Evolutionary conservation across 2,329 filamentous ascomycete species (phyloP).

Genomic region (Cladosporium sp.): DNA sequence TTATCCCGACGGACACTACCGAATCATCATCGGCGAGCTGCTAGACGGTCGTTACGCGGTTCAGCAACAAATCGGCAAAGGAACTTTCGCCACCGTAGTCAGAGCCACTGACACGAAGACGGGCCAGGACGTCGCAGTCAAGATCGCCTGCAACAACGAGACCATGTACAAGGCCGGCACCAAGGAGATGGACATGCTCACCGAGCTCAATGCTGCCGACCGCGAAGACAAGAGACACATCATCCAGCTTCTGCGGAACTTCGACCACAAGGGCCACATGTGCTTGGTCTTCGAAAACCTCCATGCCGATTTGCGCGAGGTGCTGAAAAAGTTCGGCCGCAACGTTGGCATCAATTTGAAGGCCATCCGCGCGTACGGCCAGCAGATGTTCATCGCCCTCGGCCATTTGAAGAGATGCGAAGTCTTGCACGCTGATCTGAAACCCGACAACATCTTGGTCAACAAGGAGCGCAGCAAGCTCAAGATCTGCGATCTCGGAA

Average conservation of each 20-base stretch:
- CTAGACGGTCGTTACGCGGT: constrained; percentile 88
- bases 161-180: constrained; percentile 75
- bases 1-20: constrained; percentile 94
- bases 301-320: constrained; percentile 86
- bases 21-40: constrained; percentile 86
- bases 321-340: constrained; percentile 92
- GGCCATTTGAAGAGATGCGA: constrained; percentile 87
- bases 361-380: constrained; percentile 84
- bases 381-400: constrained; percentile 90
- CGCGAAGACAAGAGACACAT: constrained; percentile 88
- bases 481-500: constrained; percentile 95
- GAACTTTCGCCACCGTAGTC: constrained; percentile 96
- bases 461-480: constrained; percentile 80
- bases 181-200: constrained; percentile 90
- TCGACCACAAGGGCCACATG: constrained; percentile 91
- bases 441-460: constrained; percentile 94
- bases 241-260: constrained; percentile 80
- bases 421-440: constrained; percentile 92
- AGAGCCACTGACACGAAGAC: constrained; percentile 76
- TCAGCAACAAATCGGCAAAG: constrained; percentile 81
- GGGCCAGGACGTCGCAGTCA: constrained; percentile 79
- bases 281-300: constrained; percentile 98
- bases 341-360: constrained; percentile 88
- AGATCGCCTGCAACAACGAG: constrained; percentile 93
- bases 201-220: constrained; percentile 82